Evolutionary conservation across 2,329 filamentous ascomycete genomes (phyloP), one percentile per base, ranked within the genome.

Genomic region (Cryoendolithus antarcticus): DNA sequence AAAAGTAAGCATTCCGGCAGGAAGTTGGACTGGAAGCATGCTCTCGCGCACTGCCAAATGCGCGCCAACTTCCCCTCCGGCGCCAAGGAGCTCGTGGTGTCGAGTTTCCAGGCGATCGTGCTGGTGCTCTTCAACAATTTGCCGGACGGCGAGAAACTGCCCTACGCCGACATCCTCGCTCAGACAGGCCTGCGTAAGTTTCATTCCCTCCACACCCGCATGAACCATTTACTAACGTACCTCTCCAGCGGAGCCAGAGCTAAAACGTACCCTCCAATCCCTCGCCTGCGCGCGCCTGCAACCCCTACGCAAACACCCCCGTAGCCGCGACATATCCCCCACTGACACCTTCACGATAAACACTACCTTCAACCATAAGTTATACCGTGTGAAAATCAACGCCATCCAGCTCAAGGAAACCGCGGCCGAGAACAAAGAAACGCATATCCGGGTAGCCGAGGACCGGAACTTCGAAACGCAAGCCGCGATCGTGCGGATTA

Each of bases 371-470:
- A 66, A 66, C 2, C 82, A 95, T 55, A 72, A 79, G 12, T 93
- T 91, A 61, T 82, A 84, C 62, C 78, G 86, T 41, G 80, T 98
- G 64, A 98, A 98, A 68, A 95, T 98, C 68, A 98, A 96, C 64
- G 89, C 95, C 63, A 91, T 98, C 51, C 91, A 98, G 63, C 74
- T 95, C 37, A 93, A 91, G 63, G 91, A 98, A 64, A 96, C 91
- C 1, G 83, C 82, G 53, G 82, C 89, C 55, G 91, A 98, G 64
- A 95, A 95, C 64, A 83, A 86, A 62, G 85, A 82, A 52, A 96
- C 88, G 1, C 86, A 96, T 61, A 82, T 94, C 61, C 76, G 86
- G 32, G 85, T 98, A 4, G 80, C 80, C 0, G 82, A 83, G 38
- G 91, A 98, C 57, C 71, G 91, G 37, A 86, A 94, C 55, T 94